Evolutionary conservation across 306 rosid species (phyloP), one percentile per base, ranked within the genome.

Genomic region (Citrullus mucosospermus): DNA sequence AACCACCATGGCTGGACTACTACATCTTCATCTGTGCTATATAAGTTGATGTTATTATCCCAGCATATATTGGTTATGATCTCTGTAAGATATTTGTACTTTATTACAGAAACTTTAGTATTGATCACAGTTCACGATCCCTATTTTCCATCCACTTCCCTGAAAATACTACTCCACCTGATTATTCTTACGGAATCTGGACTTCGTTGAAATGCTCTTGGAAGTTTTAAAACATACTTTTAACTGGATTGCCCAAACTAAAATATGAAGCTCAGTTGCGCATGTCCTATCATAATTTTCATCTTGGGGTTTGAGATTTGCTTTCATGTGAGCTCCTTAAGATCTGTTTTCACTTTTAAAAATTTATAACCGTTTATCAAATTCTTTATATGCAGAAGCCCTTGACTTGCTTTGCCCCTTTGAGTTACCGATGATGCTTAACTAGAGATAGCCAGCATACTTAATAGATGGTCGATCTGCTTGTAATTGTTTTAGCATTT

Each of bases 1-100:
- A 84, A 84, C 85, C 83, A 82, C 85, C 80, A 77, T 85, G 91
- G 90, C 78, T 78, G 90, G 87, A 88, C 81, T 78, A 83, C 87
- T 83, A 79, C 89, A 74, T 25, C 28, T 25, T 0, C 28, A 25
- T 25, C 65, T 90, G 83, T 83, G 88, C 86, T 86, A 54, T 75
- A 87, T 82, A 86, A 82, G 90, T 90, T 87, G 85, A 76, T 76
- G 57, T 81, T 63, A 75, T 82, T 82, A 25, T 83, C 76, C 74
- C 54, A 36, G 18, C 68, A 18, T 76, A 20, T 55, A 20, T 41
- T 76, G 79, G 51, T 76, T 32, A 55, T 15, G 20, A 75, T 71
- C 57, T 25, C 55, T 12, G 77, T 71, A 71, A 71, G 77, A 71
- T 41, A 11, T 28, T 25, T 48, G 77, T 48, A 48, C 53, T 68